Evolutionary conservation across 345 rosid species (phyloP), one percentile per base, ranked within the genome.

Genomic region (Eucalyptus marginata): DNA sequence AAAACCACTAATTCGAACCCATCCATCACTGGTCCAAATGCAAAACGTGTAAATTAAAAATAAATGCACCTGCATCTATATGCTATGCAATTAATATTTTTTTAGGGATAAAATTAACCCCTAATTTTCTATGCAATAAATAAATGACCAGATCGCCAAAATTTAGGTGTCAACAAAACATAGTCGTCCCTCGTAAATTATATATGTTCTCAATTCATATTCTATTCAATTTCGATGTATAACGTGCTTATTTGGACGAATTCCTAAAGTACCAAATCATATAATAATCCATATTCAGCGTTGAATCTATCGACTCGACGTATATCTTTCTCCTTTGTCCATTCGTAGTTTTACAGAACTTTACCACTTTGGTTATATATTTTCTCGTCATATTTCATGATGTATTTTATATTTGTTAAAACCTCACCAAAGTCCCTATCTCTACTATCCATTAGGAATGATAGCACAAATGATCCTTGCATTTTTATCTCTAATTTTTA

Each of bases 241-340:
- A 10, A 5, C 13, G 4, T 18, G 22, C 13, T 71, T 36, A 36
- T 71, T 22, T 36, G 46, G 13, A 36, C 4, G 8, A 22, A 71
- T 71, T 71, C 14, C 46, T 18, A 71, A 40, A 18, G 22, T 71
- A 2, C 14, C 14, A 4, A 36, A 36, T 71, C 81, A 36, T 36
- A 71, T 1, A 36, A 36, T 20, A 33, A 33, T 71, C 81, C 40
- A 71, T 10, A 40, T 18, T 33, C 2, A 71, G 11, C 1, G 4
- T 3, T 68, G 24, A 33, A 68, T 33, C 4, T 31, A 68, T 22
- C 7, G 1, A 71, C 43, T 36, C 3, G 1, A 71, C 4, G 0
- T 22, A 6, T 3, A 36, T 68, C 43, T 31, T 7, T 66, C 44
- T 18, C 0, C 36, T 71, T 36, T 18, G 20, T 36, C 13, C 25